Evolutionary conservation across 2,329 filamentous ascomycete species (phyloP).

Genomic region (Curvularia spicifera): DNA sequence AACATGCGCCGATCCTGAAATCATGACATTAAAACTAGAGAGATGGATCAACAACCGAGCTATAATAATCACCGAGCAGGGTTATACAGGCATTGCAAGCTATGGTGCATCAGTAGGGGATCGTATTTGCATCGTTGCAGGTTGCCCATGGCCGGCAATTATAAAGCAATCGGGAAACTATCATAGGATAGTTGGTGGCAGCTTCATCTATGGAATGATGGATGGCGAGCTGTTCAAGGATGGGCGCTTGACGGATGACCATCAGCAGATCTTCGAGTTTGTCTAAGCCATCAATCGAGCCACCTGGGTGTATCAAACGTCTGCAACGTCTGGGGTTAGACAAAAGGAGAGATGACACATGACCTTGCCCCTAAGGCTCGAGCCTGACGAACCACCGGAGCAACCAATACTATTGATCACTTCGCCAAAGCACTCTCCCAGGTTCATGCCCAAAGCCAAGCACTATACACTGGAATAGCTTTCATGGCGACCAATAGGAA

Average conservation of each 20-base stretch:
- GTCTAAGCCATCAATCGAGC: not conserved
- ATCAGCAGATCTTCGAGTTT: constrained; percentile 2
- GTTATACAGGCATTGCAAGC: not conserved
- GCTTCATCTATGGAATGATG: constrained; percentile 3
- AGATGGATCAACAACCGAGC: no score
- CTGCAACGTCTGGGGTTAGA: not conserved
- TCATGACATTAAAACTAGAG: not conserved
- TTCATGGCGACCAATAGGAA: not conserved
- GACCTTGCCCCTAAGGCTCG: no score
- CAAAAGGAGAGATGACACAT: no score
- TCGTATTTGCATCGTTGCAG: constrained; percentile 1
- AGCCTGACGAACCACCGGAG: no score
- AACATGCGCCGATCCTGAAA: no score
- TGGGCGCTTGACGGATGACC: not conserved
- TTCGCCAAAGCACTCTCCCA: not conserved
- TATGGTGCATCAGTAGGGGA: not conserved
- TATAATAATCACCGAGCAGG: not conserved
- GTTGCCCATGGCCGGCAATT: not conserved
- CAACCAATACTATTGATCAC: not conserved
- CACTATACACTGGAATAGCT: not conserved
- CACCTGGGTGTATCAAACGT: not conserved
- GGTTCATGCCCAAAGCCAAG: not conserved
- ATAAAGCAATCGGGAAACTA: not conserved
- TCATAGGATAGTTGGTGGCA: not conserved
- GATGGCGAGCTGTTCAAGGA: not conserved